Base-by-base conservation (phyloP, 2,329 filamentous ascomycete species). In the Aspergillus hortae region DNA sequence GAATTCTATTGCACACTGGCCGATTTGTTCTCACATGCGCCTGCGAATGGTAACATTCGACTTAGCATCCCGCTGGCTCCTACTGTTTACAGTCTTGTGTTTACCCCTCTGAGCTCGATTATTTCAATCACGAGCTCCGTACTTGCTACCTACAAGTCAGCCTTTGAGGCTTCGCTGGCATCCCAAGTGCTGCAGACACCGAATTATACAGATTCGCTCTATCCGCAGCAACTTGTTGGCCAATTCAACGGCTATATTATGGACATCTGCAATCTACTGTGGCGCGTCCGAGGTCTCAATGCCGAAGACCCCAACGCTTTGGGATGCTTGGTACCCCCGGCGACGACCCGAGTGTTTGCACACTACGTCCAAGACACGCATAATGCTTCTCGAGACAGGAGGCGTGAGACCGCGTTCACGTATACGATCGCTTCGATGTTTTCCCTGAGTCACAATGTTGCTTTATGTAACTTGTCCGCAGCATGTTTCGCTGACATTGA, bases 191-290 rank as follows among this genome's bases (percentile, higher is more conserved):
- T 63, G 48, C 74, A 65, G 55, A 64, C 61, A 60, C 67, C 59
- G 59, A 68, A 58, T 44, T 65, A 46, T 36, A 51, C 58, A 44
- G 61, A 63, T 56, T 68, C 57, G n/a, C 58, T 70, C 55, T 87
- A 86, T 55, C 77, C 83, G 25, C 77, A 81, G 40, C 72, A 77
- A 30, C 82, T 87, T 51, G 81, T 90, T 38, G 82, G 84, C 57
- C 74, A 80, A 21, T 92, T 94, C 74, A 95, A 95, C 67, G 87
- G 87, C 19, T 91, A 88, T 66, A 80, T 95, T 30, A 92, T 94
- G 84, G 90, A 95, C 65, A 80, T 91, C 30, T 92, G 89, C 75
- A 95, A 95, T 66, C 84, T 88, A 46, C 69, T 94, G 44, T 95
- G 90, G 90, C 82, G 89, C 7, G 82, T 83, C 19, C 82, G 86